Percentiles rank a stretch among this genome's conserved stretches.
Conservation (phyloP, 768 basidiomycete genomes). For the Termitomyces sp. region DNA sequence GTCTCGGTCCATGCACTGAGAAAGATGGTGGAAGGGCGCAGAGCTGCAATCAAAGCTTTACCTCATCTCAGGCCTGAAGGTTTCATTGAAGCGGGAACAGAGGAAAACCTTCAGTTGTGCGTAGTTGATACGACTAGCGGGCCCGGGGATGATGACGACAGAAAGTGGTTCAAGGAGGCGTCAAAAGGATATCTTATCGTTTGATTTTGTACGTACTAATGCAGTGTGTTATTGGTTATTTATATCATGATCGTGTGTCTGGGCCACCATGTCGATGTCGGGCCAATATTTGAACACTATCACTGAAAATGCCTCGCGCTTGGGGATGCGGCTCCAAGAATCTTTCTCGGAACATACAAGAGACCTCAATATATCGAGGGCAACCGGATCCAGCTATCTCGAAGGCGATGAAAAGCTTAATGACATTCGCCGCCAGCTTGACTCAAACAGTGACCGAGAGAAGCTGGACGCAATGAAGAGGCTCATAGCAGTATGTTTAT, state of each 20-base stretch:
- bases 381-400: constrained; percentile 56
- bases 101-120: background rate
- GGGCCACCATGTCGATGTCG: constrained; percentile 31
- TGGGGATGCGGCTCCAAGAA: constrained; percentile 83
- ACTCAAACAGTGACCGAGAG: constrained; percentile 85
- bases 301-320: constrained; percentile 80
- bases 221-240: constrained; percentile 1
- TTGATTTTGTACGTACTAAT: background rate
- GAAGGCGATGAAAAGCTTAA: constrained; percentile 82
- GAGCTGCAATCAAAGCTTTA: background rate
- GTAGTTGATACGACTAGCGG: background rate
- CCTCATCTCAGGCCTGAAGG: background rate
- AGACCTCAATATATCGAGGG: constrained; percentile 61
- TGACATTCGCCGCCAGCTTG: constrained; percentile 84
- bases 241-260: background rate
- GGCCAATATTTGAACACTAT: constrained; percentile 51
- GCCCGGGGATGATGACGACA: background rate
- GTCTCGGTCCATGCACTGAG: background rate
- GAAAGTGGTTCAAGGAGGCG: background rate
- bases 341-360: constrained; percentile 79
- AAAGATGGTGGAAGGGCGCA: background rate
- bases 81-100: background rate
- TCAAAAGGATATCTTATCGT: background rate
- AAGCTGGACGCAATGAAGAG: constrained; percentile 95
- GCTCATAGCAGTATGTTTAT: constrained; percentile 79